phyloP scores from a whole-genome alignment of 2,329 filamentous ascomycete genomes.

The Penicillium sp. region DNA sequence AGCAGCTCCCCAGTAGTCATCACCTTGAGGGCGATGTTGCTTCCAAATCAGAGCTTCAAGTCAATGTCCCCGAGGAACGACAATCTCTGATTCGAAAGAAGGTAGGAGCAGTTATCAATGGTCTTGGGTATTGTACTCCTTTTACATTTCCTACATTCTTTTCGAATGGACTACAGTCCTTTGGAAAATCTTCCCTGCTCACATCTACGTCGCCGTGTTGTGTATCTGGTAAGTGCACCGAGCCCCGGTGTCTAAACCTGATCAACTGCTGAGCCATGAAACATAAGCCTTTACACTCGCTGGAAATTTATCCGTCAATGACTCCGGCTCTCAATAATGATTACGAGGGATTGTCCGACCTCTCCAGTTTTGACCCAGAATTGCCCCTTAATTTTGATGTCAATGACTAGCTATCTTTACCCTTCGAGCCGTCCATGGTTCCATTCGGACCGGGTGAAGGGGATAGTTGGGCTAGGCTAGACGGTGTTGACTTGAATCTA shows the following conservation, averaged over 20 bases:
- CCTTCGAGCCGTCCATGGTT: conserved; percentile 38
- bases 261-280: neutral
- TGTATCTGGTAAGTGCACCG: conserved; percentile 31
- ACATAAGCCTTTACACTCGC: neutral
- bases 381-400: conserved; percentile 9
- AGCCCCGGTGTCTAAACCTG: neutral
- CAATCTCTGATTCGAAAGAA: conserved; percentile 26
- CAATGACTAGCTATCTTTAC: conserved; percentile 36
- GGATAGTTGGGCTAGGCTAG: conserved; percentile 28
- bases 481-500: conserved; percentile 32
- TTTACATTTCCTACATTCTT: conserved; percentile 36
- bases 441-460: conserved; percentile 33
- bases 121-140: conserved; percentile 35
- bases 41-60: neutral
- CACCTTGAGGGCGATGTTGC: conserved; percentile 13
- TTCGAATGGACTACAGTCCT: conserved; percentile 37
- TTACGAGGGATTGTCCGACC: neutral
- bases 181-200: conserved; percentile 36
- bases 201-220: conserved; percentile 29
- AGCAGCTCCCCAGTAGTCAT: conserved; percentile 10
- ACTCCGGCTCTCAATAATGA: neutral
- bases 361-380: conserved; percentile 7
- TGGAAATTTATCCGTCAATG: neutral
- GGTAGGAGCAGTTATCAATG: conserved; percentile 28
- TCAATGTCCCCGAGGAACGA: conserved; percentile 14